Evolutionary conservation across 2,329 filamentous ascomycete genomes (phyloP).

Genomic region (Dactylella cylindrospora): DNA sequence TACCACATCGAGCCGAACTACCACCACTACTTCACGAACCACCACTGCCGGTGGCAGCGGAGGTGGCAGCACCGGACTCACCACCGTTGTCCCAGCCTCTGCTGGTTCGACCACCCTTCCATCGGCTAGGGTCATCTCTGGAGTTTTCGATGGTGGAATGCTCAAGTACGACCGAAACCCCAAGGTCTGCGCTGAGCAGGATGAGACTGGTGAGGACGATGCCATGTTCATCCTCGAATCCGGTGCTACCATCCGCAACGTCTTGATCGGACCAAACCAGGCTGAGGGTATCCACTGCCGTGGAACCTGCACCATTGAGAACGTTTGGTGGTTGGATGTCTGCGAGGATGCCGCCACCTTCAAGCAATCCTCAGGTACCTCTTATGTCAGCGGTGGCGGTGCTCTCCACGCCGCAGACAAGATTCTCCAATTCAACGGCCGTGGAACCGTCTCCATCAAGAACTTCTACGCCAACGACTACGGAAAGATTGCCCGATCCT

Average conservation of each 20-base stretch:
- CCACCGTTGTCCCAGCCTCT: conserved; percentile 33
- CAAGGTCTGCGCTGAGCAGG: conserved; percentile 54
- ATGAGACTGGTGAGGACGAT: conserved; percentile 54
- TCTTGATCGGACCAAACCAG: conserved; percentile 53
- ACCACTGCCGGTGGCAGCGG: conserved; percentile 10
- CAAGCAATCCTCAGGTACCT: conserved; percentile 29
- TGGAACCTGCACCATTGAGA: conserved; percentile 50
- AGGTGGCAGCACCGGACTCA: conserved; percentile 38
- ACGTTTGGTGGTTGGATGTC: conserved; percentile 47
- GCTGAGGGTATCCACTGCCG: conserved; percentile 53
- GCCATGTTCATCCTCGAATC: conserved; percentile 51
- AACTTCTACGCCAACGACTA: conserved; percentile 51
- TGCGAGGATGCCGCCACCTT: conserved; percentile 45
- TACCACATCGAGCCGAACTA: conserved; percentile 39
- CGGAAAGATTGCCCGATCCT: conserved; percentile 58
- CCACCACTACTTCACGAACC: conserved; percentile 34
- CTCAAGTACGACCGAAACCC: conserved; percentile 55
- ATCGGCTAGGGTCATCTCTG: conserved; percentile 51
- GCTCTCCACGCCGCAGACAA: conserved; percentile 57
- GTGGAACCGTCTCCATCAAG: conserved; percentile 53
- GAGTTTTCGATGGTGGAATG: conserved; percentile 57
- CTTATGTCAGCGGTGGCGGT: conserved; percentile 56
- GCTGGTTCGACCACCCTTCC: conserved; percentile 52
- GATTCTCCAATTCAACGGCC: conserved; percentile 57
- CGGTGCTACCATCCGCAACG: conserved; percentile 48